Evolutionary conservation across 306 rosid species (phyloP), one percentile per base, ranked within the genome.

Genomic region (Malus fusca): DNA sequence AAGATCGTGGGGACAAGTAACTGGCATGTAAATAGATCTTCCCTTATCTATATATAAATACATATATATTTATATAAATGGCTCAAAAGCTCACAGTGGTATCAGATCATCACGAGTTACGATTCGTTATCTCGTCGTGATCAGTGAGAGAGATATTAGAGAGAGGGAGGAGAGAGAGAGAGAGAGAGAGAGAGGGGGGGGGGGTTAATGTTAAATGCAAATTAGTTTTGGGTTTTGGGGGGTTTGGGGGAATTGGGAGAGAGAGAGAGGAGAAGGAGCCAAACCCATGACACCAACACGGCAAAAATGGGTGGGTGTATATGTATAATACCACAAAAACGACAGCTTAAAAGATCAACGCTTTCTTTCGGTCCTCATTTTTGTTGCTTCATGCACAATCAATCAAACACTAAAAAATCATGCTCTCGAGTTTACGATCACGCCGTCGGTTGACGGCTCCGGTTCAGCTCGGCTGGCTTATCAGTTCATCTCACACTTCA

Each of bases 211-310:
- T n/a, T 37, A 21, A 31, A 33, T 2, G 17, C 4, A 64, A 11
- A 15, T 25, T 5, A 14, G 68, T 30, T 7, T 15, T 63, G 65
- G 65, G 65, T 62, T 62, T 62, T n/a, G 35, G 62, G 53, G 44
- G 44, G 12, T 14, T 46, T 44, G 37, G 19, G 61, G 61, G 40
- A 69, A 33, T 71, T 66, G 25, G 25, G 8, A 60, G 26, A 25
- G 69, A 61, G 77, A 35, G 44, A 60, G 62, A 42, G 60, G 9
- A 37, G 56, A 72, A 43, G 23, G 66, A 73, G 69, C 70, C 69
- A 11, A 74, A 74, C 77, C 77, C 48, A 62, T 62, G 23, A 62
- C 46, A 63, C 58, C 77, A 58, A 61, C 69, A 74, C 77, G 68
- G 68, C 42, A 73, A 59, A 40, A 10, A 42, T 73, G 52, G 31